Conservation (phyloP, 208 protist genomes). For the Herpetomonas muscarum region DNA sequence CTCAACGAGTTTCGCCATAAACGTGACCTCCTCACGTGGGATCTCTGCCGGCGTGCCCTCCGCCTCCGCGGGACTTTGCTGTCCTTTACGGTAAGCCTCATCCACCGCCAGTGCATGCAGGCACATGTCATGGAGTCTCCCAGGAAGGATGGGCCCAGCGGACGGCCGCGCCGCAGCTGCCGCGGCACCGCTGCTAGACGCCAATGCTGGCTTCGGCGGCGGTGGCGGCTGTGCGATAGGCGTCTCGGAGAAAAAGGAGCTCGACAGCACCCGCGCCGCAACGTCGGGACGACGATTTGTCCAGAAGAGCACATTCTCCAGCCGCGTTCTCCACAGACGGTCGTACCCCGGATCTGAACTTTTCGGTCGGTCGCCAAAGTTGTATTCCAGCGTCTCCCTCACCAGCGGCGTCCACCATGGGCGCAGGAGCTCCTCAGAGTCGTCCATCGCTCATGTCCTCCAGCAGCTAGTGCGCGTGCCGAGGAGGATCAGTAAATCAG, state of each 20-base stretch:
- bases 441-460: conserved; percentile 13
- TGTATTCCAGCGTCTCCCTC: conserved; percentile 45
- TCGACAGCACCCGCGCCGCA: conserved; percentile 51
- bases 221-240: conserved; percentile 13
- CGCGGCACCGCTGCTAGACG: conserved; percentile 3
- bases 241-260: conserved; percentile 59
- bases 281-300: conserved; percentile 51
- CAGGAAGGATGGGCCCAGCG: conserved; percentile 4
- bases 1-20: conserved; percentile 28
- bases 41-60: background rate
- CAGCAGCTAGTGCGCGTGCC: conserved; percentile 4
- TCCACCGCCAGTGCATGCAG: conserved; percentile 28
- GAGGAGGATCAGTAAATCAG: too few relatives aligned
- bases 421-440: conserved; percentile 30
- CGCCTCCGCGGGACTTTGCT: background rate
- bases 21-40: conserved; percentile 34
- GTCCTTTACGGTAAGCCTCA: background rate
- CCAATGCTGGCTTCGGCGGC: background rate
- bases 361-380: conserved; percentile 8
- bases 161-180: background rate
- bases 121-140: conserved; percentile 38
- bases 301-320: conserved; percentile 31
- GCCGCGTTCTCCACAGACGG: conserved; percentile 10
- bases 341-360: conserved; percentile 7
- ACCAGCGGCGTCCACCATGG: conserved; percentile 53